phyloP scores from a whole-genome alignment of 1,284 basidiomycete genomes.

The Vanrija humicola region DNA sequence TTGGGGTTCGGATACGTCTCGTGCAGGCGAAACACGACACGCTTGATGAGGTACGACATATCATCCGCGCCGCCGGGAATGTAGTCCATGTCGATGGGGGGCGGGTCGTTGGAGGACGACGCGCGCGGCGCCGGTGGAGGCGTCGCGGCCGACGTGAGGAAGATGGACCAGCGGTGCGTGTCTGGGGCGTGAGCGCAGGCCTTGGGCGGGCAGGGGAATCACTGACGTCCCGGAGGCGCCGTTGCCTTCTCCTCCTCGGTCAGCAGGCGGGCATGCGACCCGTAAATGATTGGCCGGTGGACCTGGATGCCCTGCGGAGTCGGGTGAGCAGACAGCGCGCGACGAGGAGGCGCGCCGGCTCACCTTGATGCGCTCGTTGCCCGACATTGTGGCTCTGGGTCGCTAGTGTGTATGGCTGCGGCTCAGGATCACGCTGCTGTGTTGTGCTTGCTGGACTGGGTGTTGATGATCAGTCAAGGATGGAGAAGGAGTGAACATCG shows the following conservation, averaged over 20 bases:
- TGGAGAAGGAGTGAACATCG: background rate
- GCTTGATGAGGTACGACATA: constrained; percentile 81
- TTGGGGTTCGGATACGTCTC: constrained; percentile 92
- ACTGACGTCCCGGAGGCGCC: constrained; percentile 43
- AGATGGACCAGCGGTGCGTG: constrained; percentile 96
- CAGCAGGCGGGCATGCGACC: constrained; percentile 85
- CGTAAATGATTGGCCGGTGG: constrained; percentile 88
- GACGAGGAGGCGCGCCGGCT: background rate
- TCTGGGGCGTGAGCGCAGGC: constrained; percentile 60
- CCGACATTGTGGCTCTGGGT: constrained; percentile 17
- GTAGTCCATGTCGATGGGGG: constrained; percentile 37
- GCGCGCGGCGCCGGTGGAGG: constrained; percentile 58
- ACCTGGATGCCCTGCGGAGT: constrained; percentile 73
- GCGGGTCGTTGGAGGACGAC: constrained; percentile 18
- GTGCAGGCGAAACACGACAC: constrained; percentile 95
- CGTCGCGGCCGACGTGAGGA: constrained; percentile 63
- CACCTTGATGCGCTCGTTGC: constrained; percentile 32
- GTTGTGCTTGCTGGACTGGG: no score
- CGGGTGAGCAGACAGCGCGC: background rate
- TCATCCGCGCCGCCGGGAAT: constrained; percentile 75
- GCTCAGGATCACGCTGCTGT: background rate
- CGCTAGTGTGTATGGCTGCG: background rate
- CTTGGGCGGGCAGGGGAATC: no score
- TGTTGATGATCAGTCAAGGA: background rate
- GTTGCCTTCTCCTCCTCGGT: constrained; percentile 60